Conservation (phyloP, 2,329 filamentous ascomycete genomes). For the Microcera coccophila region DNA sequence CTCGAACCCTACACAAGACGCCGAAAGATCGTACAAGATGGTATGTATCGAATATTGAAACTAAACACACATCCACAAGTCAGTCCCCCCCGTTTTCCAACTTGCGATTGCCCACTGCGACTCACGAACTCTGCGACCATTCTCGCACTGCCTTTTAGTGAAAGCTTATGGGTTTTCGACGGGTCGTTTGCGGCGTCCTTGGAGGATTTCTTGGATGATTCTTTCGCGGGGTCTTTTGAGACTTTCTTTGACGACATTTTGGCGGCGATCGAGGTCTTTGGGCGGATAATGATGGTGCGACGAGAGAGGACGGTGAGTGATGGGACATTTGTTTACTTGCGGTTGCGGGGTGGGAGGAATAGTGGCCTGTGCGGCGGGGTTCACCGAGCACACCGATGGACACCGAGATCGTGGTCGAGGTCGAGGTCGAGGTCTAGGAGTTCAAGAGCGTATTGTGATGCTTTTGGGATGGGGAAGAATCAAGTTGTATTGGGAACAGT, state of each 20-base stretch:
- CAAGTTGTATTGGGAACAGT: no score
- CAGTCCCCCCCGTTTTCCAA: neutral
- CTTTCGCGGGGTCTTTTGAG: constrained; percentile 71
- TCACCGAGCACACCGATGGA: constrained; percentile 21
- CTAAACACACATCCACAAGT: constrained; percentile 40
- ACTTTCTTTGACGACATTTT: constrained; percentile 30
- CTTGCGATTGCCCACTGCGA: constrained; percentile 25
- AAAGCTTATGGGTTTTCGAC: constrained; percentile 91
- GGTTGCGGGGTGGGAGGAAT: constrained; percentile 23
- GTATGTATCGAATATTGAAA: constrained; percentile 99
- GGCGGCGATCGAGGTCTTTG: neutral
- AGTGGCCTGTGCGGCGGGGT: constrained; percentile 24
- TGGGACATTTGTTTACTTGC: constrained; percentile 23
- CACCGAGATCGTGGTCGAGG: neutral
- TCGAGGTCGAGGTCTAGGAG: no score
- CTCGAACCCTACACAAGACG: constrained; percentile 2
- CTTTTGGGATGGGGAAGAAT: no score
- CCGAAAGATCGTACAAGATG: constrained; percentile 63
- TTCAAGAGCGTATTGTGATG: no score
- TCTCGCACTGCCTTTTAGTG: constrained; percentile 78
- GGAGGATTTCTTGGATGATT: constrained; percentile 31
- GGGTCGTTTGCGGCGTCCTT: constrained; percentile 56
- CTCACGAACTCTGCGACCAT: constrained; percentile 92
- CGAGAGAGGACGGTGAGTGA: neutral
- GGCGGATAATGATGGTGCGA: neutral